Percentiles rank a stretch among this genome's conserved stretches.
Conservation (phyloP, 2,329 filamentous ascomycete genomes). For the Colletotrichum destructivum region DNA sequence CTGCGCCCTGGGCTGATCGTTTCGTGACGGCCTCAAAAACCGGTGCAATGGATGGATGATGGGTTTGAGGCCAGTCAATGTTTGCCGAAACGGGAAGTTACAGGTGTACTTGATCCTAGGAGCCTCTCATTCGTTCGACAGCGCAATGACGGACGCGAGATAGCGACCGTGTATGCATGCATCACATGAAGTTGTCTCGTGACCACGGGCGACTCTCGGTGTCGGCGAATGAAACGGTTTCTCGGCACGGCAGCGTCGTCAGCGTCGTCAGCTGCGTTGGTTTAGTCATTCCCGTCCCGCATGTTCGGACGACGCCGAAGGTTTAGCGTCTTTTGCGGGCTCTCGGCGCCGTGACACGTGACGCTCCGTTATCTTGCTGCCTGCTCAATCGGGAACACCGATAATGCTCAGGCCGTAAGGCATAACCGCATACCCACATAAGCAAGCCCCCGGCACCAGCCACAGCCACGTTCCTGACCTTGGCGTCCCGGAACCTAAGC, state of each 20-base stretch:
- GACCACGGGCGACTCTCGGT: slow-evolving; percentile 13
- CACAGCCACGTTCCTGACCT: slow-evolving; percentile 40
- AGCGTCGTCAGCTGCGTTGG: slow-evolving; percentile 40
- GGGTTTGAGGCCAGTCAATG: slow-evolving; percentile 34
- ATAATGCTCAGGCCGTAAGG: slow-evolving; percentile 33
- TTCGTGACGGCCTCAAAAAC: slow-evolving; percentile 35
- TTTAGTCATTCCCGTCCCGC: slow-evolving; percentile 29
- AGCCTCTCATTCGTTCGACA: slow-evolving; percentile 23
- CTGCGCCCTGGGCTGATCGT: slow-evolving; percentile 35
- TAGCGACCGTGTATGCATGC: slow-evolving; percentile 15
- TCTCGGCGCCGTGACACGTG: slow-evolving; percentile 36
- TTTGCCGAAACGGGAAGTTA: slow-evolving; percentile 9
- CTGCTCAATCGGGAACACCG: slow-evolving; percentile 28
- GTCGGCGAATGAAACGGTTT: slow-evolving; percentile 33
- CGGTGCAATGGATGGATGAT: slow-evolving; percentile 19
- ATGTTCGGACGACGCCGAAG: slow-evolving; percentile 44
- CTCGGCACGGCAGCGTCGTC: slow-evolving; percentile 41
- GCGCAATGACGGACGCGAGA: slow-evolving; percentile 15
- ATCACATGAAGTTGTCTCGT: slow-evolving; percentile 24
- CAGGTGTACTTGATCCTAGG: background rate
- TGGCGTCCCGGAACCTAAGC: slow-evolving; percentile 32
- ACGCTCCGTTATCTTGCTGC: slow-evolving; percentile 20
- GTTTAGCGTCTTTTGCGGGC: slow-evolving; percentile 39
- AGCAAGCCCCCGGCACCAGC: slow-evolving; percentile 30
- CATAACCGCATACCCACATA: background rate